phyloP scores from a whole-genome alignment of 306 rosid genomes.

The Crataegus laevigata region DNA sequence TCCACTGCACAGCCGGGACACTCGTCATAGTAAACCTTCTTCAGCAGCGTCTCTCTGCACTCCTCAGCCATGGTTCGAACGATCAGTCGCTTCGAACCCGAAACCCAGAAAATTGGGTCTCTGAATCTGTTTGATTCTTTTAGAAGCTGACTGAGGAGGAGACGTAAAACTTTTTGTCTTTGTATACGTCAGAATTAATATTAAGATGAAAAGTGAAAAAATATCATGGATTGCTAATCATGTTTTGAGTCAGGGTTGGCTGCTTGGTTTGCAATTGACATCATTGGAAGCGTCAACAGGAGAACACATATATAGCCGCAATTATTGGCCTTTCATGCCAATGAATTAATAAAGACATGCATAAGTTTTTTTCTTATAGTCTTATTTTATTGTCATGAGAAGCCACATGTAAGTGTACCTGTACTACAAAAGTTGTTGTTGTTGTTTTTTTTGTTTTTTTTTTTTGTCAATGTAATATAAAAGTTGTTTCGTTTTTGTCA shows the following conservation, averaged over 20 bases:
- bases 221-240: not conserved
- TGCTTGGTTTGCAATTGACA: not conserved
- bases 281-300: conserved; percentile 12
- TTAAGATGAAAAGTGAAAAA: not conserved
- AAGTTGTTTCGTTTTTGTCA: too few species aligned
- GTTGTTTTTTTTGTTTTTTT: too few species aligned
- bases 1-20: conserved; percentile 82
- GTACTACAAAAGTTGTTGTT: too few species aligned
- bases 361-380: too few species aligned
- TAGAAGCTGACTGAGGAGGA: not conserved
- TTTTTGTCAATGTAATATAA: too few species aligned
- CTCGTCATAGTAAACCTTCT: conserved; percentile 40
- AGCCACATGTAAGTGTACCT: too few species aligned
- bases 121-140: not conserved
- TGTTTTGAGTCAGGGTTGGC: not conserved
- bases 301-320: not conserved
- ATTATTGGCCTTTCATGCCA: too few species aligned
- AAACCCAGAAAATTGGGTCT: not conserved
- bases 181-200: not conserved
- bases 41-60: conserved; percentile 31
- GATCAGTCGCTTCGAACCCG: not conserved
- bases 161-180: not conserved
- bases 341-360: too few species aligned
- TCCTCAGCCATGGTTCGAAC: conserved; percentile 32
- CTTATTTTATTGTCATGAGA: too few species aligned